Evolutionary conservation across 2,329 filamentous ascomycete species (phyloP).

Genomic region (Aspergillus calidoustus): DNA sequence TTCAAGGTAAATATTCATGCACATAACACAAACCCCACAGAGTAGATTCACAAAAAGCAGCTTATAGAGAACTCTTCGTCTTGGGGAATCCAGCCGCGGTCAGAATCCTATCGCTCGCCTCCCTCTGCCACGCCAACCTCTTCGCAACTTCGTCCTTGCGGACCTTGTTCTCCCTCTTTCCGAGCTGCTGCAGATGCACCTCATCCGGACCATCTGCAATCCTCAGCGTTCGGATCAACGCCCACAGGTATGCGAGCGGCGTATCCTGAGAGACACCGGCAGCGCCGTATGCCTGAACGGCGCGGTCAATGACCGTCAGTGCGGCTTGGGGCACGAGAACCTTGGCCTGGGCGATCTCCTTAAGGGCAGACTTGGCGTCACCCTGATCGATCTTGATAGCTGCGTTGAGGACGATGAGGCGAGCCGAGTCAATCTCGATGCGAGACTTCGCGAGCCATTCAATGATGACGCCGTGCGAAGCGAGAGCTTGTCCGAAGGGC

Average conservation of each 20-base stretch:
- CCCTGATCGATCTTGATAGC: conserved; percentile 91
- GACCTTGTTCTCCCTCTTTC: conserved; percentile 60
- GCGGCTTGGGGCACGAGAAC: conserved; percentile 83
- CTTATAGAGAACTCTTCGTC: conserved; percentile 32
- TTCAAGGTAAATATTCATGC: not conserved
- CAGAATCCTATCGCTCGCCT: conserved; percentile 44
- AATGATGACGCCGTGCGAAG: conserved; percentile 90
- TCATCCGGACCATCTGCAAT: conserved; percentile 95
- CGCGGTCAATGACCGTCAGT: conserved; percentile 88
- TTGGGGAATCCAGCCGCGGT: conserved; percentile 40
- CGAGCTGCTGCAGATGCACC: conserved; percentile 73
- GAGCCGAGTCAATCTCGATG: conserved; percentile 90
- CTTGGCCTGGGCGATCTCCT: conserved; percentile 95
- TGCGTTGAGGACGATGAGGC: conserved; percentile 89
- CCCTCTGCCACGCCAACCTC: conserved; percentile 49
- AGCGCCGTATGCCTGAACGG: conserved; percentile 89
- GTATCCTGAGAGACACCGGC: conserved; percentile 94
- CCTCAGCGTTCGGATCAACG: conserved; percentile 76
- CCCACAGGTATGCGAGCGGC: conserved; percentile 83
- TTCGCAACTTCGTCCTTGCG: conserved; percentile 48
- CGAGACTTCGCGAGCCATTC: conserved; percentile 93
- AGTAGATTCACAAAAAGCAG: not conserved
- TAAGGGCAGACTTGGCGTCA: conserved; percentile 85
- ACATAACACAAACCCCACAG: not conserved
- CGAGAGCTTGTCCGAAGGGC: conserved; percentile 85